Base-by-base conservation (phyloP, 805 yeast species). In the Teunomyces pallodes region DNA sequence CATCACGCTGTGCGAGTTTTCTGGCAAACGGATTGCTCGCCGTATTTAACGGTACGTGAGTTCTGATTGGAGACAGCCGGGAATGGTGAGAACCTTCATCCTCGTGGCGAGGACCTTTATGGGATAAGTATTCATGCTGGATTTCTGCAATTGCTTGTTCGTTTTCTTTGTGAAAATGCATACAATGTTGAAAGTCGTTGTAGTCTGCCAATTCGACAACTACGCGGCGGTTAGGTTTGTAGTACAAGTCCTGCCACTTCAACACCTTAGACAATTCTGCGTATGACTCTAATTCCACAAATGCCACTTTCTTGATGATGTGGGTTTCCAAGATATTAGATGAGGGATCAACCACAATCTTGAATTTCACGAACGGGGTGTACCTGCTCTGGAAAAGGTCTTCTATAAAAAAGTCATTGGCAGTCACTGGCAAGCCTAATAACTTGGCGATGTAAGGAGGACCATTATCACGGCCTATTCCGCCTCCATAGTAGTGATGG, bases 361-460 rank as follows among this genome's bases (percentile, higher is more conserved):
- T 84, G 60, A 81, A 78, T 61, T 84, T 83, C 45, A 73, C 74
- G 54, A 70, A 79, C 31, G 74, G 72, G 48, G 85, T 81, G 58
- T 76, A 84, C 52, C 89, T 74, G 48, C 89, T 81, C 45, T 75
- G 70, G 61, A 86, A 83, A 31, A 86, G 67, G 58, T 85, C 88
- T 45, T 72, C 75, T 16, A 86, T 68, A 45, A 79, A 75, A 45
- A 68, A 68, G 17, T 79, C 74, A 45, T 79, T 74, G 32, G 83
- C 75, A 17, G 74, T 74, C 2, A 79, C 69, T 0, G 90, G 88
- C 32, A 87, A 62, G 51, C 83, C 81, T 5, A 79, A 62, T 46
- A 87, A 72, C 59, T 84, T 86, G 40, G 80, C 80, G 48, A 85
- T 84, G 60, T 74, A 85, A 1, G 91, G 91, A 0, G 87, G 86